Percentiles rank a stretch among this genome's conserved stretches.
Evolutionary conservation across 495 filamentous ascomycete genomes (phyloP).

Genomic region (Penicillium flavigenum): DNA sequence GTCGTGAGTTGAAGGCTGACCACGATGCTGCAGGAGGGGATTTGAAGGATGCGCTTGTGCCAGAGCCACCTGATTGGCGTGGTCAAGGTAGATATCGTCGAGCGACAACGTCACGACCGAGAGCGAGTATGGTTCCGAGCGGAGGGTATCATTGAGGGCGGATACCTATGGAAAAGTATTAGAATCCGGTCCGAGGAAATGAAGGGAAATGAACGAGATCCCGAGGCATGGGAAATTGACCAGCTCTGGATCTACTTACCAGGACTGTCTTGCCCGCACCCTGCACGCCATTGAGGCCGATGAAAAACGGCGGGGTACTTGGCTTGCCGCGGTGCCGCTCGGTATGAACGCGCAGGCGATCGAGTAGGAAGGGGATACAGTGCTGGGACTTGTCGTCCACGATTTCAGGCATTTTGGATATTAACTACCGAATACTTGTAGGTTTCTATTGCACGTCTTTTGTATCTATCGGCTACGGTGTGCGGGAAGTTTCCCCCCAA

Average conservation of each 20-base stretch:
- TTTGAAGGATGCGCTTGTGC: slow-evolving; percentile 64
- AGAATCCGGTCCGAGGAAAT: slow-evolving; percentile 15
- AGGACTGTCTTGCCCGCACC: slow-evolving; percentile 91
- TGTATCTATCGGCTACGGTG: slow-evolving; percentile 4
- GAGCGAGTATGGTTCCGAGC: slow-evolving; percentile 63
- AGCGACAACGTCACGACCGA: slow-evolving; percentile 78
- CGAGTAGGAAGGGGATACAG: slow-evolving; percentile 82
- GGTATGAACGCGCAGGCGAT: slow-evolving; percentile 56
- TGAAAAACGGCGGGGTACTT: slow-evolving; percentile 56
- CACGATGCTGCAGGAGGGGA: slow-evolving; percentile 74
- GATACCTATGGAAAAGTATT: slow-evolving; percentile 50
- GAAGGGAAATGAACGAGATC: slow-evolving; percentile 3
- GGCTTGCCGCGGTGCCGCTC: slow-evolving; percentile 34
- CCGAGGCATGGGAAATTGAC: slow-evolving; percentile 4
- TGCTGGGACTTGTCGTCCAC: slow-evolving; percentile 84
- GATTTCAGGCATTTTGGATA: slow-evolving; percentile 49
- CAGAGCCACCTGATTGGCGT: slow-evolving; percentile 67
- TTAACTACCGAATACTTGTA: slow-evolving; percentile 1
- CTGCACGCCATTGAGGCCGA: slow-evolving; percentile 68
- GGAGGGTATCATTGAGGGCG: slow-evolving; percentile 63
- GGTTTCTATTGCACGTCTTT: neutral
- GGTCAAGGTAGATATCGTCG: slow-evolving; percentile 86
- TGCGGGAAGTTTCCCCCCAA: slow-evolving; percentile 5
- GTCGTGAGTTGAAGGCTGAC: slow-evolving; percentile 87
- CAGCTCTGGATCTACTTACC: slow-evolving; percentile 41